Base-by-base conservation (phyloP, 371 early-diverging fungal genomes). In the Saksenaea oblongispora region DNA sequence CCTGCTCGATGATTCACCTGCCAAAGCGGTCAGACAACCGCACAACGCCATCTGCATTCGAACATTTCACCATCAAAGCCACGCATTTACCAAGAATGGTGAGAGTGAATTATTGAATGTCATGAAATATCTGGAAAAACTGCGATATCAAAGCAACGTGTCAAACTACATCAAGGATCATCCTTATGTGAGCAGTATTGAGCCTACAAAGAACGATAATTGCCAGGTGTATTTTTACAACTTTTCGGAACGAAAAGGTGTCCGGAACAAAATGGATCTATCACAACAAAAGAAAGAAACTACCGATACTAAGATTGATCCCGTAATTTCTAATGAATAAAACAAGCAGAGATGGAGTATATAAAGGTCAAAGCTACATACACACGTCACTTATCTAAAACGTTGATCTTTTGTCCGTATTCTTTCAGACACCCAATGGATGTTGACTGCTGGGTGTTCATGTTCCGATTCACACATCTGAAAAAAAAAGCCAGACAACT, bases 1-100 rank as follows among this genome's bases (percentile, higher is more conserved):
- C 2, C 59, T 92, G 24, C 65, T 92, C 5, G 92, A 92, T 56
- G 92, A 92, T 73, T 88, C 90, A 8, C 70, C 72, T 3, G 64
- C 67, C 54, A 92, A 92, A 70, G 73, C 86, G 0, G 75, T 72
- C 5, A 53, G 84, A 56, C 91, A 92, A 56, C 88, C 84, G 10
- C 78, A 81, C 37, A 91, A 91, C 61, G 78, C 81, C 1, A 58
- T 91, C 41, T 84, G 82, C 28, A 63, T 72, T 11, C 53, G 24
- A 9, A 66, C 62, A 58, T 74, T 74, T 58, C 55, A 62, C 31
- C 75, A 74, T 27, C 51, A 41, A 18, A 37, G 61, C 10, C 51
- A 47, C 1, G 15, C 56, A 14, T 78, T 70, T 13, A 34, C 28
- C 34, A 54, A 51, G 5, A 70, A 59, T 7, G 70, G 67, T 0